Evolutionary conservation across 2,329 filamentous ascomycete species (phyloP), one percentile per base, ranked within the genome.

Genomic region (Ciborinia camelliae): DNA sequence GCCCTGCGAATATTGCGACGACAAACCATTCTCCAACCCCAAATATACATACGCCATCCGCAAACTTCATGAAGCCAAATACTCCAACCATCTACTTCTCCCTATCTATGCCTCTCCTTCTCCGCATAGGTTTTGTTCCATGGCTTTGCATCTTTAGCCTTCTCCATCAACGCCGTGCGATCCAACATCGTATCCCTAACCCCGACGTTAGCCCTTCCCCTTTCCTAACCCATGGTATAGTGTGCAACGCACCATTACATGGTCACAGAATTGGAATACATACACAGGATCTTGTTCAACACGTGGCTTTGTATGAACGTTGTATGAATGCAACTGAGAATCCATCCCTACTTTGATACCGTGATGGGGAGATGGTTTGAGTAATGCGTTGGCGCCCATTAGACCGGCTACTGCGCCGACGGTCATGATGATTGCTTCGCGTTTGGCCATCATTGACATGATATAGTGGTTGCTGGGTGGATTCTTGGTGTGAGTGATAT

Each of bases 151-250:
- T 58, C 53, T 53, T 68, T 68, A 2, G 43, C 65, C 37, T 65
- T 55, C 32, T 65, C 48, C 62, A 67, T 63, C 54, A 68, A 55
- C 8, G 60, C 59, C 41, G 67, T 68, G 10, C 67, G 62, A 52
- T 68, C 65, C 32, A 67, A 61, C 47, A 67, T 67, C 48, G 67
- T 68, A 62, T 65, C 65, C 51, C 67, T 68, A 61, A 12, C 8
- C 5, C 32, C 8, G 2, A 12, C n/a, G 30, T 50, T 43, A 50
- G 43, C 14, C 37, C 4, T 7, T 37, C 5, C 26, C 26, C 2
- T 32, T 14, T 18, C 10, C 10, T n/a, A 30, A n/a, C 4, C 28
- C 6, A 47, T 23, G 26, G 28, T 10, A 41, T 30, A 14, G 35
- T 7, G 23, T 41, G 8, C 18, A 15, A 35, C 48, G 26, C 32